Evolutionary conservation across 306 rosid genomes (phyloP).

Genomic region (Medicago lupulina): DNA sequence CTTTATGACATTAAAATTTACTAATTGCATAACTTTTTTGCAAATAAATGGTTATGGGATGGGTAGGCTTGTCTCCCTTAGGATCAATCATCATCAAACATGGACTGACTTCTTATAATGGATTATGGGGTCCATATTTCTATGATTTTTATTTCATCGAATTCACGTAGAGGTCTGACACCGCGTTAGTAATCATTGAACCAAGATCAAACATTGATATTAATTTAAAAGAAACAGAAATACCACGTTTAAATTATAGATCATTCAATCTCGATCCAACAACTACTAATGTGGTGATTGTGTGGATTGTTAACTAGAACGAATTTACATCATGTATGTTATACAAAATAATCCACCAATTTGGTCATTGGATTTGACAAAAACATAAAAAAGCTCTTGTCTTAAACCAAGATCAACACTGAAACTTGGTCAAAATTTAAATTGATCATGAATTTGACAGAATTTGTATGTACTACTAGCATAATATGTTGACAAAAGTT

Average conservation of each 20-base stretch:
- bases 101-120: not conserved
- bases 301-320: not conserved
- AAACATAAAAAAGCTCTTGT: not conserved
- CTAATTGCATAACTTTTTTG: conserved; percentile 28
- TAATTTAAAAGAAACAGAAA: no score
- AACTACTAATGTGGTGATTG: not conserved
- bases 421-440: not conserved
- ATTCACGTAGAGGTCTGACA: not conserved
- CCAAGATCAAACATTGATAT: no score
- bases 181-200: no score
- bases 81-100: conserved; percentile 34
- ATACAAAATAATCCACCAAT: not conserved
- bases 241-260: no score
- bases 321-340: no score
- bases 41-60: conserved; percentile 26
- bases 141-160: not conserved
- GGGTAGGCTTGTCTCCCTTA: conserved; percentile 31
- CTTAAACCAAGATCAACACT: no score
- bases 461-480: not conserved
- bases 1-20: conserved; percentile 1
- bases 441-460: no score
- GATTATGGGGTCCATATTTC: conserved; percentile 33
- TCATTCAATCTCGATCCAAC: not conserved
- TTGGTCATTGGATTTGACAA: not conserved
- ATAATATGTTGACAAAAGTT: no score